Evolutionary conservation across 345 rosid species (phyloP), one percentile per base, ranked within the genome.

Genomic region (Hibiscus syriacus): DNA sequence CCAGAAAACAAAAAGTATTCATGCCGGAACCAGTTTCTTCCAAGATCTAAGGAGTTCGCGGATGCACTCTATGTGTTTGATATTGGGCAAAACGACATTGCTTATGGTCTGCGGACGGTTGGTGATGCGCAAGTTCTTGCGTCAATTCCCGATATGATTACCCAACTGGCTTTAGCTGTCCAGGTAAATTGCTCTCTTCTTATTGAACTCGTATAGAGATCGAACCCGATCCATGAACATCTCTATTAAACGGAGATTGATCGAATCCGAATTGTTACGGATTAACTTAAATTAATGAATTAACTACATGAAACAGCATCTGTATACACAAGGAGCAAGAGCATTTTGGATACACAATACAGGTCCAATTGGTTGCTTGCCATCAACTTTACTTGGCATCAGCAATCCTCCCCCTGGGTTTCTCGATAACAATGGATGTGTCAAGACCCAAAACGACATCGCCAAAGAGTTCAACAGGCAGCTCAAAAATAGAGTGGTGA

Each of bases 381-480:
- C 92, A 22, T 68, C 45, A 8, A 74, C 76, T 0, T 50, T 77
- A 6, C 49, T 61, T 30, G 6, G 50, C 38, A 65, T 60, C 2
- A 59, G 70, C 1, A 23, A 74, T 58, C 83, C 76, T 48, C 32
- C 41, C 20, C 58, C 70, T 0, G 52, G 66, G 0, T 69, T 77
- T 11, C 84, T 90, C 48, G 97, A 92, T 61, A 77, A 76, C 39
- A 72, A 73, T 23, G 92, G 97, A 17, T 92, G 98, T 25, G 83
- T 92, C 60, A 83, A 90, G 80, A 77, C 79, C 58, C 96, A 90
- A 64, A 90, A 90, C 74, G 85, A 84, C 41, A 88, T 88, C 85
- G 89, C 97, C 1, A 48, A 83, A 12, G 91, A 88, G 85, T 90
- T 92, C 78, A 92, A 92, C 67, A 77, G 71, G 70, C 75, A 84